Base-by-base conservation (phyloP, 148 eudicot genomes). In the Rhododendron simsii region DNA sequence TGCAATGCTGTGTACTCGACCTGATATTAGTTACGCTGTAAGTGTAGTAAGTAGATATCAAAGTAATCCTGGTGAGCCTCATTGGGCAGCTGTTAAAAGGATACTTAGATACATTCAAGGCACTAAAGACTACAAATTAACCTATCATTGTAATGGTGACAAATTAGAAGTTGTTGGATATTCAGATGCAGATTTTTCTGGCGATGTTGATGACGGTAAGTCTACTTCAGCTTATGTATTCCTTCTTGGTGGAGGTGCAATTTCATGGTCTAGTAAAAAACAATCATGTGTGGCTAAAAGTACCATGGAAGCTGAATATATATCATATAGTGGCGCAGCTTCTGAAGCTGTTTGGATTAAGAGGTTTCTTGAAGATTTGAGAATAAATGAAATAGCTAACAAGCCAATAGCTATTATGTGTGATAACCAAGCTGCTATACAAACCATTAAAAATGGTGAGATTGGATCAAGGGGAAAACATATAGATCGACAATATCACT, bases 291-390 rank as follows among this genome's bases (percentile, higher is more conserved):
- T 78, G 23, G 81, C 81, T 23, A 78, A 78, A 78, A 41, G 51
- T 44, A 78, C 53, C 4, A 78, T 78, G 51, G 81, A 78, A 78
- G 81, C 51, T 45, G 51, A 78, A 78, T 78, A 78, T 26, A 23
- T 78, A 21, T 18, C 83, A 81, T 81, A 15, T 55, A 81, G 83
- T 5, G 26, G 18, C 7, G 83, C n/a, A 33, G 44, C 45, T 14
- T 69, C 35, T 79, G 37, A 41, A 45, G 20, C 18, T 23, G 69
- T 61, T 4, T 61, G 69, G 26, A 61, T 61, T 61, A 61, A 61
- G 26, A 5, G 69, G 10, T 20, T 61, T 61, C 69, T 61, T 61
- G 14, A 61, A 61, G 28, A 61, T 61, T 20, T 6, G 4, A 21
- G 21, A 61, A 61, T 61, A 61, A 61, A 61, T 20, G 69, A 61